Conservation (phyloP, 1,139 yeast genomes). For the Geotrichum bryndzae region DNA sequence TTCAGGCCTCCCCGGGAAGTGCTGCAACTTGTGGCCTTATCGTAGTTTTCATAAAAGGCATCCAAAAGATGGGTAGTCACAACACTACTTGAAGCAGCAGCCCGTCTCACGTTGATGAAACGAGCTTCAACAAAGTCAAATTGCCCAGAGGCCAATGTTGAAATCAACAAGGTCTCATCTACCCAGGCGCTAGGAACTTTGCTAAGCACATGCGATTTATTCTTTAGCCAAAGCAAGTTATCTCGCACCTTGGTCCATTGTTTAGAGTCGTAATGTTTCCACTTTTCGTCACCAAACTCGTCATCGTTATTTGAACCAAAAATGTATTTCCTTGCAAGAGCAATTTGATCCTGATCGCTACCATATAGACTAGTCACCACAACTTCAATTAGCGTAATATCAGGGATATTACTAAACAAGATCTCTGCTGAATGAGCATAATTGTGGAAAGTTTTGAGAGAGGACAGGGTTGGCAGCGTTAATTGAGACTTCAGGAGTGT, state of each 20-base stretch:
- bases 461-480: conserved; percentile 7
- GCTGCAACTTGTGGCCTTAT: conserved; percentile 33
- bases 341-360: conserved; percentile 16
- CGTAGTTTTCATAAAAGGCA: conserved; percentile 30
- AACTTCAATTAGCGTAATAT: conserved; percentile 15
- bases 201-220: conserved; percentile 18
- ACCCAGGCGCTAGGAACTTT: conserved; percentile 20
- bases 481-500: conserved; percentile 5
- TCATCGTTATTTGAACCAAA: conserved; percentile 1
- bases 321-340: conserved; percentile 8
- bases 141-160: conserved; percentile 11
- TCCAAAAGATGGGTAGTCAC: conserved; percentile 18
- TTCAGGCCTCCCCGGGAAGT: conserved; percentile 30
- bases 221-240: conserved; percentile 20
- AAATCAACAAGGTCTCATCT: conserved; percentile 20
- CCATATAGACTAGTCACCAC: conserved; percentile 16
- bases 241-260: conserved; percentile 9
- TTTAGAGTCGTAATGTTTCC: conserved; percentile 6
- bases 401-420: conserved; percentile 3
- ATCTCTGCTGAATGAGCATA: conserved; percentile 14
- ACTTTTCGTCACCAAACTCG: neutral
- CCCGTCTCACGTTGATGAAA: conserved; percentile 8
- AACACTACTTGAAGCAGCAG: conserved; percentile 1
- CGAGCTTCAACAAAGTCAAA: conserved; percentile 24
- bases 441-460: conserved; percentile 10